Evolutionary conservation across 2,329 filamentous ascomycete species (phyloP).

Genomic region (Mycosphaerella arachidis): DNA sequence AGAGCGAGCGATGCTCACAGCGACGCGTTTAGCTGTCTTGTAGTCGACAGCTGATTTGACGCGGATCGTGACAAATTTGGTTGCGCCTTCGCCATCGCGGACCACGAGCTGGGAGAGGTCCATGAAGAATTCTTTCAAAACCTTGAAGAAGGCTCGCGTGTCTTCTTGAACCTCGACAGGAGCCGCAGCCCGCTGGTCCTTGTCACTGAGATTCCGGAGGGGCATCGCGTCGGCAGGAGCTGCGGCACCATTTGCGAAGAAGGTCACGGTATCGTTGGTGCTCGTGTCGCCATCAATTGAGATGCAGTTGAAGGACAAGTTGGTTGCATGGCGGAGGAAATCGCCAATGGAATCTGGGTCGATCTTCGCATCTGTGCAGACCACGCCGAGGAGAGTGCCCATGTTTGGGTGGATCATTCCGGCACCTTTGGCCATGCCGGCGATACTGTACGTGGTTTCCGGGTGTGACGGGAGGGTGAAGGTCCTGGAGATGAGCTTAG

Average conservation of each 20-base stretch:
- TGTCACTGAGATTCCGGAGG: neutral
- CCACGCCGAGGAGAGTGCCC: conserved; percentile 87
- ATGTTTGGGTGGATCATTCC: conserved; percentile 99
- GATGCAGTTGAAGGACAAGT: conserved; percentile 91
- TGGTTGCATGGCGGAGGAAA: conserved; percentile 69
- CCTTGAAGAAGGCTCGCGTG: conserved; percentile 55
- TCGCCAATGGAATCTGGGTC: conserved; percentile 60
- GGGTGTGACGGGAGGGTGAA: conserved; percentile 82
- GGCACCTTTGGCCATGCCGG: conserved; percentile 94
- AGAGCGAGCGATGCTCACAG: conserved; percentile 81
- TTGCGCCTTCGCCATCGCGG: conserved; percentile 93
- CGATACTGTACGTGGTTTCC: conserved; percentile 71
- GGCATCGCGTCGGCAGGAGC: conserved; percentile 21
- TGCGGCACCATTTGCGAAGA: conserved; percentile 93
- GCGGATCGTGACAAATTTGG: conserved; percentile 93
- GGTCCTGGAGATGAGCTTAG: conserved; percentile 80
- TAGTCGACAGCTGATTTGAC: conserved; percentile 44
- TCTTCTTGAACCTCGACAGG: conserved; percentile 1
- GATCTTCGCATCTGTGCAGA: conserved; percentile 87
- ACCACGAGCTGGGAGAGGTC: conserved; percentile 90
- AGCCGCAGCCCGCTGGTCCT: neutral
- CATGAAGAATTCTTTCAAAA: conserved; percentile 72
- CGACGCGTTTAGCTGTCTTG: conserved; percentile 65
- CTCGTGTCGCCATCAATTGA: conserved; percentile 96
- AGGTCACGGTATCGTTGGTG: conserved; percentile 91